Evolutionary conservation across 2,329 filamentous ascomycete species (phyloP), one percentile per base, ranked within the genome.

Genomic region (Hymenoscyphus albidus): DNA sequence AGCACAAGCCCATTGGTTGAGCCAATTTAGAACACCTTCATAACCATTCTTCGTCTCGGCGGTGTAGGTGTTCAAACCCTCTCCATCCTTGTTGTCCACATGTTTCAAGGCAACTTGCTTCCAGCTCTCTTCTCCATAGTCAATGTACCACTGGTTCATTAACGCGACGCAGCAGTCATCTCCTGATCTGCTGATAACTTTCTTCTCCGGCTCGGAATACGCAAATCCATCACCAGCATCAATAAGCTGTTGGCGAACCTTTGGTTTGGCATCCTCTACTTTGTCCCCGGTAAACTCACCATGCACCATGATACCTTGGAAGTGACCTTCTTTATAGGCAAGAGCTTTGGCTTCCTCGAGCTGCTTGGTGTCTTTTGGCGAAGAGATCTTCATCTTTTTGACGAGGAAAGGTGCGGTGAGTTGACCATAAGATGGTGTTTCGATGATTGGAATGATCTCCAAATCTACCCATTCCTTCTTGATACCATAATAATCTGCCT

Each of bases 101-200:
- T 90, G 88, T 70, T 88, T 83, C 62, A 93, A 81, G 14, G 90
- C 92, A 55, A 85, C 82, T 68, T 90, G 80, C 74, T 91, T 91
- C 95, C 95, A 98, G 59, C 88, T 84, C 55, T 92, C 91, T 78
- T 93, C 91, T 67, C 95, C 95, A 74, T 99, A 99, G 79, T 97
- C 94, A 72, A 99, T 82, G 80, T 96, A 99, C 93, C 95, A 99
- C 79, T 99, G 95, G 72, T 97, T 94, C 74, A 98, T 88, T 70
- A 94, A 88, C 38, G 93, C 91, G 65, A 95, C 94, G 65, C 97
- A 93, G 76, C 95, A 98, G 71, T 96, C 92, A 74, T 98, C 94
- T 35, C 89, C 92, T 71, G 91, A 96, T 77, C 95, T 85, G 74
- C 90, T 94, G 66, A 96, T 87, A 70, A 98, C 95, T 77, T 90